Base-by-base conservation (phyloP, 371 early-diverging fungal species). In the Batrachochytrium dendrobatidis region DNA sequence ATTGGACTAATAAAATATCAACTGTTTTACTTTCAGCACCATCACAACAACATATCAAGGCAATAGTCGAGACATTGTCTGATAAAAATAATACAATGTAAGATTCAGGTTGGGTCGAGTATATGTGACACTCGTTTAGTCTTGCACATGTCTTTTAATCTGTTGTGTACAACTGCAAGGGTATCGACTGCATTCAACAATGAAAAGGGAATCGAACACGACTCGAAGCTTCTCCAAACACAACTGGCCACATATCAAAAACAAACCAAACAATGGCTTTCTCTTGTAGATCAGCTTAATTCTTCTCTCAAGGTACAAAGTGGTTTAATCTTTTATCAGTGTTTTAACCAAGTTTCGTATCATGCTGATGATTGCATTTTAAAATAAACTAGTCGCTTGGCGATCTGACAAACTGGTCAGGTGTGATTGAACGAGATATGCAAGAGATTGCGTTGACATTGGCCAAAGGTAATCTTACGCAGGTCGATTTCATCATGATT, bases 361-460 rank as follows among this genome's bases (percentile, higher is more conserved):
- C n/a, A n/a, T n/a, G n/a, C n/a, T n/a, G n/a, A n/a, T n/a, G n/a
- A n/a, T n/a, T n/a, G 2, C 12, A 18, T 25, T 30, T 18, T 26
- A 28, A 51, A 34, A 20, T 17, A 28, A 17, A 26, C 32, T 67
- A 86, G 83, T 88, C 87, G 62, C 73, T 90, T 7, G 91, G 91
- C 24, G 87, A 89, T 65, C 83, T 89, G n/a, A 73, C 82, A 58
- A 86, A 86, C 64, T 90, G 91, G 91, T 85, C 86, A 0, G 70
- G 74, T 31, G 81, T 83, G 22, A 81, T 88, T 15, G 85, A 86
- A 43, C 67, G 69, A 54, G 87, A 86, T 58, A 76, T 86, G 76
- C 63, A 68, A 44, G 82, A 83, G 54, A 57, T 65, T 29, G 30
- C 51, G 25, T 17, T 51, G 51, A 51, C 51, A 10, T 3, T 51